Percentiles rank a stretch among this genome's conserved stretches.
Conservation (phyloP, 177 flowering plant species). For the Vitis hybrid region DNA sequence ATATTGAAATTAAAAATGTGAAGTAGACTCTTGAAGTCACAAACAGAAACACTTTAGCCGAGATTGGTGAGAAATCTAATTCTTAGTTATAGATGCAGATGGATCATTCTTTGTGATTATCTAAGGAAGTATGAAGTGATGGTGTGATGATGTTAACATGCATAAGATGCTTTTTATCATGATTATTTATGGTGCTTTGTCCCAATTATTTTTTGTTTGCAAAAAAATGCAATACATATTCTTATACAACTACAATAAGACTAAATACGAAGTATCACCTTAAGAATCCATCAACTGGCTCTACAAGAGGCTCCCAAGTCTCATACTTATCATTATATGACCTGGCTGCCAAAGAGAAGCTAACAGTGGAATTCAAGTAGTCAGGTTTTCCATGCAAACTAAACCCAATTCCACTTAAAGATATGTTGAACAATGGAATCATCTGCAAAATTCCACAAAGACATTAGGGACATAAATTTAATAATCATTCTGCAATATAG, state of each 20-base stretch:
- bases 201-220: background rate
- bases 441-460: slow-evolving; percentile 51
- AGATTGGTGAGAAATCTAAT: no score
- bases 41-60: no score
- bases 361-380: slow-evolving; percentile 59
- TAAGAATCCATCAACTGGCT: slow-evolving; percentile 85
- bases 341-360: slow-evolving; percentile 79
- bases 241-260: background rate
- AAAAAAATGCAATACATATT: background rate
- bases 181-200: background rate
- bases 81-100: no score
- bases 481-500: background rate
- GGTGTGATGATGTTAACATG: no score
- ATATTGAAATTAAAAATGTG: background rate
- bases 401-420: slow-evolving; percentile 67
- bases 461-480: slow-evolving; percentile 3
- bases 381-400: slow-evolving; percentile 68
- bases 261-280: slow-evolving; percentile 43
- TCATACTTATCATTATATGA: slow-evolving; percentile 95
- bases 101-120: no score
- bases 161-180: background rate
- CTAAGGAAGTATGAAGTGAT: no score
- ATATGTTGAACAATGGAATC: slow-evolving; percentile 89
- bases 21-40: background rate
- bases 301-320: slow-evolving; percentile 95